Base-by-base conservation (phyloP, 768 basidiomycete genomes). In the Kwoniella europaea region DNA sequence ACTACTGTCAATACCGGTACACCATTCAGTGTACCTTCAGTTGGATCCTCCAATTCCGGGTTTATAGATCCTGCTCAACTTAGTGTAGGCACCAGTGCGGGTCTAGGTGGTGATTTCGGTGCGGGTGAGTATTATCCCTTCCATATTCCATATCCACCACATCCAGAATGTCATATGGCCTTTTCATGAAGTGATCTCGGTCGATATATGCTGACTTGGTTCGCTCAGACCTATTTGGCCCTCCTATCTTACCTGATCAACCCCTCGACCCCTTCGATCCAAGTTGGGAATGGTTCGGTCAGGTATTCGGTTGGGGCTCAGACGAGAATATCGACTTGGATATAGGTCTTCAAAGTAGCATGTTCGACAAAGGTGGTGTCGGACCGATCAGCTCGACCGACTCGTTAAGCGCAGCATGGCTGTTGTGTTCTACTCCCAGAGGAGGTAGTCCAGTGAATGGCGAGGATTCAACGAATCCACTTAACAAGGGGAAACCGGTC, bases 241-340 rank as follows among this genome's bases (percentile, higher is more conserved):
- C n/a, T 56, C 53, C 53, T 1, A 9, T 63, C n/a, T 4, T 29
- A 6, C 13, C 68, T 18, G 24, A 22, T 29, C 54, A 69, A 46
- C 61, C 72, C n/a, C 52, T 74, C n/a, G 63, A 68, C 57, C 71
- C 74, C 2, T 72, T 72, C 42, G 66, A 64, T 35, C 57, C 69
- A 10, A 71, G 63, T 50, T 79, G 77, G 77, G 71, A 74, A 52
- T 67, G 67, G 60, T 79, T 76, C 56, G 74, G 72, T 2, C 73
- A 79, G 24, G 74, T 77, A 2, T 79, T 79, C 44, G 78, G 78
- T n/a, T 79, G 78, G 78, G 78, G 74, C 15, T 67, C 74, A 5
- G 78, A 76, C 43, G 64, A 63, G 24, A 67, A 75, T 60, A 75
- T 79, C 35, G 78, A 79, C 57, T 42, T 71, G n/a, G 77, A 76